A percentile compares a stretch with the other conserved stretches of the same genome.
phyloP scores from a whole-genome alignment of 2,329 filamentous ascomycete species.

The Sclerotinia spermophila region DNA sequence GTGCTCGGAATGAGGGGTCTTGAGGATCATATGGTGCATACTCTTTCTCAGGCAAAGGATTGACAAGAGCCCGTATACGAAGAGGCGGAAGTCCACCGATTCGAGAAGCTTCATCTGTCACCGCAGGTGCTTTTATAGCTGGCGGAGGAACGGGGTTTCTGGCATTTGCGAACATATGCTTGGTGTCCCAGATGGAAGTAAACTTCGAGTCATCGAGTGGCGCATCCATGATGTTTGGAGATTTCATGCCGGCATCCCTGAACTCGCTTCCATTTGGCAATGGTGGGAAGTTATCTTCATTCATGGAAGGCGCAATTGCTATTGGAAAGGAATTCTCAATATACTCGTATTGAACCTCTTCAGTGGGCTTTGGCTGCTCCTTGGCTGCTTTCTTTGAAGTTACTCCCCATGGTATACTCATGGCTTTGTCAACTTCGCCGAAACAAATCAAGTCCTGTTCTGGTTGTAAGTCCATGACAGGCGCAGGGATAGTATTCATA shows the following conservation, averaged over 20 bases:
- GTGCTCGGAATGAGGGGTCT: slow-evolving; percentile 24
- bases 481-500: background rate
- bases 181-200: slow-evolving; percentile 14
- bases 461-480: slow-evolving; percentile 3
- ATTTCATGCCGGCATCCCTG: slow-evolving; percentile 4
- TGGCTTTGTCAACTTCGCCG: slow-evolving; percentile 11
- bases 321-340: slow-evolving; percentile 1
- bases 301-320: slow-evolving; percentile 12
- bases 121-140: background rate
- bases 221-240: slow-evolving; percentile 18
- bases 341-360: slow-evolving; percentile 13
- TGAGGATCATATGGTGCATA: slow-evolving; percentile 25
- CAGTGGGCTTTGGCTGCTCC: background rate
- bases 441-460: slow-evolving; percentile 23
- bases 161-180: slow-evolving; percentile 17
- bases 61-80: background rate
- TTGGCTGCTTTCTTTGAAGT: slow-evolving; percentile 1
- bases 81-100: slow-evolving; percentile 2
- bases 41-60: slow-evolving; percentile 12
- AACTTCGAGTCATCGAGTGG: slow-evolving; percentile 5
- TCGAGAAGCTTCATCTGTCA: background rate
- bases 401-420: slow-evolving; percentile 8
- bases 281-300: slow-evolving; percentile 8
- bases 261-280: slow-evolving; percentile 5
- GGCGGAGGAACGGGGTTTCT: slow-evolving; percentile 15